phyloP scores from a whole-genome alignment of 225 moss, liverwort and hornwort genomes.

The Thuidium tamariscinum region DNA sequence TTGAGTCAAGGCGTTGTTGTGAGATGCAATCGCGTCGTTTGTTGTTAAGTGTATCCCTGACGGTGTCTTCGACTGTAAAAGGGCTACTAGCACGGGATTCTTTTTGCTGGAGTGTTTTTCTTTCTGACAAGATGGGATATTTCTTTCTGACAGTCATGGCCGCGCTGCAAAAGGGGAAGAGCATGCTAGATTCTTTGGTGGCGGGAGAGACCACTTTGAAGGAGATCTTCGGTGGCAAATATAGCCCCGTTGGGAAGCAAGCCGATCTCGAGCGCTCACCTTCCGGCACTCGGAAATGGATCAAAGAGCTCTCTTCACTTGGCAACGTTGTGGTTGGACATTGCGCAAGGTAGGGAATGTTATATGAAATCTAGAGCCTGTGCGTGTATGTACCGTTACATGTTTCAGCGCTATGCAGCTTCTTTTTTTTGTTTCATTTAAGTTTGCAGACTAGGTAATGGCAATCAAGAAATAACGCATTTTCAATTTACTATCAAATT shows the following conservation, averaged over 20 bases:
- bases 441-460: not conserved
- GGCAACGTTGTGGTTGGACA: slow-evolving; percentile 90
- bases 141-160: slow-evolving; percentile 40
- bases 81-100: not conserved
- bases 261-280: slow-evolving; percentile 26
- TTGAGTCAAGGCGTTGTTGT: not conserved
- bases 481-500: not conserved
- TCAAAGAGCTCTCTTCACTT: slow-evolving; percentile 85
- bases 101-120: not conserved
- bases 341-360: slow-evolving; percentile 59
- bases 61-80: not conserved
- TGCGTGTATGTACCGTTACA: not conserved
- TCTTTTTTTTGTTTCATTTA: not conserved
- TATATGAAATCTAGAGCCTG: not conserved
- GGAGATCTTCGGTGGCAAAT: slow-evolving; percentile 56
- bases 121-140: not conserved
- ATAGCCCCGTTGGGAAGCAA: slow-evolving; percentile 16
- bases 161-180: slow-evolving; percentile 46
- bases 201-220: slow-evolving; percentile 66
- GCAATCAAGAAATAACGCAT: not conserved
- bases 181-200: slow-evolving; percentile 72
- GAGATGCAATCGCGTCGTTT: not conserved
- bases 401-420: not conserved
- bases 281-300: slow-evolving; percentile 78
- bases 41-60: not conserved